Evolutionary conservation across 2,329 filamentous ascomycete genomes (phyloP).

Genomic region (Chaetomiaceae sp.): DNA sequence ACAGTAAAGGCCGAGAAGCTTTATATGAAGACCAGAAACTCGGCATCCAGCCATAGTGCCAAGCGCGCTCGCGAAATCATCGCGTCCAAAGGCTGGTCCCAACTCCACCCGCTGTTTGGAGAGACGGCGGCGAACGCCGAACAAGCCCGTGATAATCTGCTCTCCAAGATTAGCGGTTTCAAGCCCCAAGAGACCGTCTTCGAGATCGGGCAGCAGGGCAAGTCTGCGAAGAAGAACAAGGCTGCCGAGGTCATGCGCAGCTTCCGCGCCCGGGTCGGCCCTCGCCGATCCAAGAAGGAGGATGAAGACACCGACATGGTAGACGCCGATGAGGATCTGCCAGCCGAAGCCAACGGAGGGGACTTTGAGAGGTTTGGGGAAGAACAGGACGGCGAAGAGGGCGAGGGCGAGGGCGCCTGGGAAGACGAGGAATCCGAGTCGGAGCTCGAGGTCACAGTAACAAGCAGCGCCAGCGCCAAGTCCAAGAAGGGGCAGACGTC

Average conservation of each 20-base stretch:
- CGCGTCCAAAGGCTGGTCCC: conserved; percentile 62
- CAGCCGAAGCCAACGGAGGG: conserved; percentile 32
- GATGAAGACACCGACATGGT: conserved; percentile 29
- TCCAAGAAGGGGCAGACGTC: conserved; percentile 53
- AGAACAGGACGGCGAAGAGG: conserved; percentile 32
- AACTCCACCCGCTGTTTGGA: conserved; percentile 77
- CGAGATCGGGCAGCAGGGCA: conserved; percentile 70
- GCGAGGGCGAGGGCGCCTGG: conserved; percentile 30
- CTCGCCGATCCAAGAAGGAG: conserved; percentile 40
- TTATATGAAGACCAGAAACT: conserved; percentile 83
- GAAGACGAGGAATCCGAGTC: conserved; percentile 45
- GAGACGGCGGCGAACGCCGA: conserved; percentile 61
- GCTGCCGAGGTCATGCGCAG: conserved; percentile 73
- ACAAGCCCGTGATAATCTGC: conserved; percentile 74
- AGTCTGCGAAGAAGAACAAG: conserved; percentile 52
- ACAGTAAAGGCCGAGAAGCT: conserved; percentile 86
- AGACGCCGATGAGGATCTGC: conserved; percentile 26
- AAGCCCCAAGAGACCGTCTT: conserved; percentile 94
- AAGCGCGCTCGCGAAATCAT: conserved; percentile 79
- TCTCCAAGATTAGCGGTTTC: conserved; percentile 83
- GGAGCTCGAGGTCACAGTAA: conserved; percentile 67
- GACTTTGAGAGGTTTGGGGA: conserved; percentile 42
- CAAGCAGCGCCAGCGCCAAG: conserved; percentile 50
- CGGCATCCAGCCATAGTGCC: conserved; percentile 84
- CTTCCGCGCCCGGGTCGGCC: conserved; percentile 64